A percentile compares a stretch with the other conserved stretches of the same genome.
Conservation (phyloP, 2,329 filamentous ascomycete genomes). For the Ophiostoma pallidulum region DNA sequence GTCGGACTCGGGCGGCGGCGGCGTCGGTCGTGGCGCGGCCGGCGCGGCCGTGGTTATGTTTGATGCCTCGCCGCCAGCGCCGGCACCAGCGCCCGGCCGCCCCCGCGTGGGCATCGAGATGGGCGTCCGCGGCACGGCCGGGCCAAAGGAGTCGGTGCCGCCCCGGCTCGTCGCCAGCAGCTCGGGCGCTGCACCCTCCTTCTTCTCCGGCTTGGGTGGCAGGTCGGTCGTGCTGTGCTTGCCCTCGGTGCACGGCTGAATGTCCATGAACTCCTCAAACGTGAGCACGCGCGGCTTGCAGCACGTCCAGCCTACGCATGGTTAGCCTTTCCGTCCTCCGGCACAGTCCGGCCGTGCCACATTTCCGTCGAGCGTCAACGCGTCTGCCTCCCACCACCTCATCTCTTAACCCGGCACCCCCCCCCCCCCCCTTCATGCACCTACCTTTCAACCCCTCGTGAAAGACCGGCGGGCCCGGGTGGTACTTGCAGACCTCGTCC, state of each 20-base stretch:
- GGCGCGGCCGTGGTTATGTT: constrained; percentile 49
- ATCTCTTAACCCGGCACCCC: too few relatives aligned
- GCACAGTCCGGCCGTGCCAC: neutral
- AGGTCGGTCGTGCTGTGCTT: constrained; percentile 82
- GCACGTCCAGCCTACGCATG: constrained; percentile 83
- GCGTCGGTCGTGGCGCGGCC: constrained; percentile 31
- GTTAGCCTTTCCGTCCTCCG: neutral
- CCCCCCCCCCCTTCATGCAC: constrained; percentile 12
- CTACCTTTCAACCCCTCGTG: constrained; percentile 98
- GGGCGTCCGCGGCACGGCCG: constrained; percentile 28
- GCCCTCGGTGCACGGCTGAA: constrained; percentile 85
- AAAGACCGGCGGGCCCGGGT: constrained; percentile 88
- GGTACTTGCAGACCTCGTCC: constrained; percentile 79
- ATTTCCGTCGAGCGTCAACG: too few relatives aligned
- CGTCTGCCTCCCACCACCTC: too few relatives aligned
- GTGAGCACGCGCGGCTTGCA: constrained; percentile 95
- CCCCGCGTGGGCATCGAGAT: constrained; percentile 34
- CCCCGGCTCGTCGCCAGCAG: constrained; percentile 28
- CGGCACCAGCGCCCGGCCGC: neutral
- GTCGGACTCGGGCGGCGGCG: constrained; percentile 66
- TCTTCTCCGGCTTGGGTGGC: constrained; percentile 53
- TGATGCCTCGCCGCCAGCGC: constrained; percentile 29
- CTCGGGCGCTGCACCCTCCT: constrained; percentile 40
- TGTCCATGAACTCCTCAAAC: constrained; percentile 94
- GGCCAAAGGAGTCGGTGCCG: constrained; percentile 20